phyloP scores from a whole-genome alignment of 2,329 filamentous ascomycete species.

The Aspergillus puulaauensis region DNA sequence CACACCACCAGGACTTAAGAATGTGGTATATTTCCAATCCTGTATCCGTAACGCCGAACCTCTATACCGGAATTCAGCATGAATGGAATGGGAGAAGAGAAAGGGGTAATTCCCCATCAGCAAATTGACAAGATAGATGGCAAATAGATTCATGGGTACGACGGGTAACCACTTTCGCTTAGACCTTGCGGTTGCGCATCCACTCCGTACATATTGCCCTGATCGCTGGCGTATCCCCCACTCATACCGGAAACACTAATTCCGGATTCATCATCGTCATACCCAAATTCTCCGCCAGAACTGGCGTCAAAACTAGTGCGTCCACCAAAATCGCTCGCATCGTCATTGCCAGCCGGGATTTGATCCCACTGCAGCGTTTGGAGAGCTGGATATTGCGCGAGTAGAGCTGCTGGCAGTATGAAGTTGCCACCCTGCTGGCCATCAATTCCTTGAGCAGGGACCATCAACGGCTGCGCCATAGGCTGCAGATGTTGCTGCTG shows the following conservation, averaged over 20 bases:
- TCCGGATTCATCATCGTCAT: conserved; percentile 44
- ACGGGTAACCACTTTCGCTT: conserved; percentile 24
- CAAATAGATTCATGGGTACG: neutral
- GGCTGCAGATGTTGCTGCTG: conserved; percentile 64
- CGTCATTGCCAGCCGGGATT: conserved; percentile 60
- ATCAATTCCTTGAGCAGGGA: conserved; percentile 55
- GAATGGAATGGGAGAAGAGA: neutral
- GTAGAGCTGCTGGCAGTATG: conserved; percentile 77
- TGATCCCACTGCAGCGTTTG: conserved; percentile 87
- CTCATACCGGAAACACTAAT: conserved; percentile 35
- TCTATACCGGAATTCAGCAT: neutral
- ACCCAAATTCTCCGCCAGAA: conserved; percentile 44
- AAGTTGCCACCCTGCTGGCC: conserved; percentile 62
- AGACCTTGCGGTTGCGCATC: conserved; percentile 29
- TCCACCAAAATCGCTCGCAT: conserved; percentile 61
- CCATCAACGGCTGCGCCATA: conserved; percentile 56
- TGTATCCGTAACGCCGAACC: conserved; percentile 26
- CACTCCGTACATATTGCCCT: conserved; percentile 32
- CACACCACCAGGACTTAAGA: neutral
- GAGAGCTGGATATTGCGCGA: conserved; percentile 92
- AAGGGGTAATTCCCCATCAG: neutral
- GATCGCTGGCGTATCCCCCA: conserved; percentile 33
- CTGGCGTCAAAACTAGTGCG: conserved; percentile 54
- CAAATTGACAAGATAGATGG: conserved; percentile 6
- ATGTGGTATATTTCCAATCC: conserved; percentile 8